phyloP scores from a whole-genome alignment of 306 rosid species.

The Fragaria vesca region DNA sequence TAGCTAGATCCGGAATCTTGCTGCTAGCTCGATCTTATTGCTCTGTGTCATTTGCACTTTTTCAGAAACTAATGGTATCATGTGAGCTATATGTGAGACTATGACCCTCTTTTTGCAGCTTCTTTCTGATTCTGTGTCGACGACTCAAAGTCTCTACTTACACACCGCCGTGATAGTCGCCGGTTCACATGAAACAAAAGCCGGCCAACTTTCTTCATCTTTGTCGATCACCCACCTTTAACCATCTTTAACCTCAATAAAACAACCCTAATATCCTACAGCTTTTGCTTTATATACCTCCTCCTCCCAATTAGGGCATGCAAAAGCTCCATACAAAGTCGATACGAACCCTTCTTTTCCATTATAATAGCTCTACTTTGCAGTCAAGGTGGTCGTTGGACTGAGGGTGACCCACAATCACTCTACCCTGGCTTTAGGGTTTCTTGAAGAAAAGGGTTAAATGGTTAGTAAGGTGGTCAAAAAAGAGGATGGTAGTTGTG shows the following conservation, averaged over 20 bases:
- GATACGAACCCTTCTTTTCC: background rate
- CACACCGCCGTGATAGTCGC: conserved; percentile 63
- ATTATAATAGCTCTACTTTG: conserved; percentile 20
- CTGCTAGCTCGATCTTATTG: conserved; percentile 2
- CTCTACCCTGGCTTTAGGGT: background rate
- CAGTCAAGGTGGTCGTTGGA: conserved; percentile 22
- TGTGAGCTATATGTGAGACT: background rate
- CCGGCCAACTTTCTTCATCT: conserved; percentile 23
- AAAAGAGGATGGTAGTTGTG: conserved; percentile 27
- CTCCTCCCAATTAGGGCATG: conserved; percentile 27
- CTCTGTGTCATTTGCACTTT: background rate
- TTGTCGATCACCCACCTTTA: conserved; percentile 1
- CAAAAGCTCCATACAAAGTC: conserved; percentile 5
- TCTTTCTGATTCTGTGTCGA: conserved; percentile 6
- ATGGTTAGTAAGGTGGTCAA: conserved; percentile 42
- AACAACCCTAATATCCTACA: conserved; percentile 13
- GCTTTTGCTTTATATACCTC: conserved; percentile 13
- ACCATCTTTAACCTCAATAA: conserved; percentile 29
- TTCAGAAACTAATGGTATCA: conserved; percentile 9
- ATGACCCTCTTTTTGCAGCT: conserved; percentile 1
- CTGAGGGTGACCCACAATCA: conserved; percentile 9
- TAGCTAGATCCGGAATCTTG: conserved; percentile 8
- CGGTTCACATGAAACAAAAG: conserved; percentile 48
- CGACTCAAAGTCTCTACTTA: conserved; percentile 32
- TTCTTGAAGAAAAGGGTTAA: background rate